Base-by-base conservation (phyloP, 306 rosid species). In the Morella rubra region DNA sequence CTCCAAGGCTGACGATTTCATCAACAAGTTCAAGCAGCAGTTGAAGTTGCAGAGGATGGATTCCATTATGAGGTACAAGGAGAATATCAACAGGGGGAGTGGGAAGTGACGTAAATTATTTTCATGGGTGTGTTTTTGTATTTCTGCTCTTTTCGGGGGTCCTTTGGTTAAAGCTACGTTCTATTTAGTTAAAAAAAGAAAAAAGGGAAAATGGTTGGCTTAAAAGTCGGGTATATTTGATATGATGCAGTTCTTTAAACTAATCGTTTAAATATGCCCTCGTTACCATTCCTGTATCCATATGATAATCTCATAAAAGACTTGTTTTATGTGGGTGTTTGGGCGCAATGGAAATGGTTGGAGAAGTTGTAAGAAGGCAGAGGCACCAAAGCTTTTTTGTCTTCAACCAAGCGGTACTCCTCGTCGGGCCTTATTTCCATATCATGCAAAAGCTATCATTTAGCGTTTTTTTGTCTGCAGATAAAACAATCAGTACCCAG, bases 1-100 rank as follows among this genome's bases (percentile, higher is more conserved):
- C 42, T 90, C 98, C 1, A 93, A 73, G 65, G 97, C 97, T 5
- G 96, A 91, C 49, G 97, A 91, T 68, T 93, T 93, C 90, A 93
- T 93, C 86, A 91, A 89, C 87, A 88, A 24, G 82, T 93, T 93
- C 83, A 93, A 91, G 85, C 85, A 93, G 5, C 91, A 91, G 84
- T 74, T 93, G 79, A 86, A 93, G 83, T 69, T 93, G 77, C 97
- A 93, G 87, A 89, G 97, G 93, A 46, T 87, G 78, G 87, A 93
- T 69, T 91, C 97, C 2, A 78, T 93, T 60, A 46, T 86, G 22
- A 89, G 81, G 84, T 86, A 87, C 81, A 86, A 89, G 86, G 91
- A 87, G 51, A 80, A 76, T 83, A 79, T 86, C 78, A 71, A 68
- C 0, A 78, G 90, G 79, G 91, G 89, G 19, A 19, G 64, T 59